Conservation (phyloP, 116 monocot species). For the Trichopus zeylanicus region DNA sequence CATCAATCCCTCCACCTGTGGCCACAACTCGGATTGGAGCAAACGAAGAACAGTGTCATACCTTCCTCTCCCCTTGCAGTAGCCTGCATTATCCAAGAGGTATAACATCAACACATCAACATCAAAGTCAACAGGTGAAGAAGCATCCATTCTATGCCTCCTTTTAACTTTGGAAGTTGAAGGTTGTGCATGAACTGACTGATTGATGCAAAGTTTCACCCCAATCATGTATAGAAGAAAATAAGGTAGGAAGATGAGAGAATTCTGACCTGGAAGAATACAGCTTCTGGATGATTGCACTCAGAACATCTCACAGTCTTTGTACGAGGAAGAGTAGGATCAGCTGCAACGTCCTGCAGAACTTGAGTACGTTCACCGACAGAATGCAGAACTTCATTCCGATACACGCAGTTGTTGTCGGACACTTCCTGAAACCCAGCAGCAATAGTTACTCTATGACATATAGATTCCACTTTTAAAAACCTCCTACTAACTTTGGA, state of each 20-base stretch:
- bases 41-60: conserved; percentile 38
- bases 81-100: conserved; percentile 16
- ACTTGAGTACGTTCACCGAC: conserved; percentile 62
- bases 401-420: conserved; percentile 73
- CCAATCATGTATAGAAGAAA: background rate
- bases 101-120: background rate
- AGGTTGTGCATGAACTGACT: background rate
- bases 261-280: conserved; percentile 60
- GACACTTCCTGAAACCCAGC: conserved; percentile 63
- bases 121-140: background rate
- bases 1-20: conserved; percentile 37
- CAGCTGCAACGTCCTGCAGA: conserved; percentile 70
- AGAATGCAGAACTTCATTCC: conserved; percentile 65
- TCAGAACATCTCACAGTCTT: conserved; percentile 56
- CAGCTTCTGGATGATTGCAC: conserved; percentile 74
- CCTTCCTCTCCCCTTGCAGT: conserved; percentile 29
- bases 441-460: no score
- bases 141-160: background rate
- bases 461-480: no score
- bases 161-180: background rate
- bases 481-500: no score
- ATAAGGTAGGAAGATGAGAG: background rate
- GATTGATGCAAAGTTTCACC: no score
- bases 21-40: conserved; percentile 38
- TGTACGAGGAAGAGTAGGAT: conserved; percentile 83